A percentile compares a stretch with the other conserved stretches of the same genome.
These are phyloP conservation scores for Botrytis byssoidea DNA, from an alignment of 2,329 filamentous ascomycete species.

Conservation along the genomic window DNA sequence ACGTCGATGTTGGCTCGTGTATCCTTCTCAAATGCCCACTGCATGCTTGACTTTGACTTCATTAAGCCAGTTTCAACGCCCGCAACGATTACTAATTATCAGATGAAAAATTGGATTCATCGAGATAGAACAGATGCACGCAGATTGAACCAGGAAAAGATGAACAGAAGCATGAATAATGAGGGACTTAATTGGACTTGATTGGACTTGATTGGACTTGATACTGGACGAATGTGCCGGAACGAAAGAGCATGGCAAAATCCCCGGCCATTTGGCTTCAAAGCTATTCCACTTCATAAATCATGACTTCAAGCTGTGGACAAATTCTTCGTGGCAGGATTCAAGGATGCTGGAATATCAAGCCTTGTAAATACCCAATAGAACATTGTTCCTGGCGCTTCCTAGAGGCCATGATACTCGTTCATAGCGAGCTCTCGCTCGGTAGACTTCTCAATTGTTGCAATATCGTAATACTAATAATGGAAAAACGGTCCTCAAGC, in stretches of 20 bases:
- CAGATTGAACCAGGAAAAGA: not conserved
- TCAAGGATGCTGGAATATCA: too few species aligned
- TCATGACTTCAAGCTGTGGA: not conserved
- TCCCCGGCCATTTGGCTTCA: not conserved
- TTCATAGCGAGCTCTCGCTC: not conserved
- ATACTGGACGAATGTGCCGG: not conserved
- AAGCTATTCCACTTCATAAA: not conserved
- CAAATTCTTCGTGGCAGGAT: too few species aligned
- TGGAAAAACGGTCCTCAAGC: not conserved
- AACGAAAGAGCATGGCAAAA: not conserved
- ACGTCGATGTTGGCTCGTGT: conserved; percentile 9
- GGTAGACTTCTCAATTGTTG: fast-evolving
- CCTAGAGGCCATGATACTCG: not conserved
- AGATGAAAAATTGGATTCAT: not conserved
- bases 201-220: not conserved
- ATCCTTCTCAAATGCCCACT: conserved; percentile 11
- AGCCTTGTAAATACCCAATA: not conserved
- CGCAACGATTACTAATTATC: not conserved
- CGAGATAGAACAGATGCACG: not conserved
- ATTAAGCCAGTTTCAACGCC: conserved; percentile 3
- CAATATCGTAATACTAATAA: not conserved
- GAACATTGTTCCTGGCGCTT: not conserved
- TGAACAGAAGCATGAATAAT: not conserved
- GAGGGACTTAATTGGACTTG: not conserved
- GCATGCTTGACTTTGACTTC: conserved; percentile 21